Evolutionary conservation across 2,329 filamentous ascomycete species (phyloP), one percentile per base, ranked within the genome.

Genomic region (Diaporthe aspalathi): DNA sequence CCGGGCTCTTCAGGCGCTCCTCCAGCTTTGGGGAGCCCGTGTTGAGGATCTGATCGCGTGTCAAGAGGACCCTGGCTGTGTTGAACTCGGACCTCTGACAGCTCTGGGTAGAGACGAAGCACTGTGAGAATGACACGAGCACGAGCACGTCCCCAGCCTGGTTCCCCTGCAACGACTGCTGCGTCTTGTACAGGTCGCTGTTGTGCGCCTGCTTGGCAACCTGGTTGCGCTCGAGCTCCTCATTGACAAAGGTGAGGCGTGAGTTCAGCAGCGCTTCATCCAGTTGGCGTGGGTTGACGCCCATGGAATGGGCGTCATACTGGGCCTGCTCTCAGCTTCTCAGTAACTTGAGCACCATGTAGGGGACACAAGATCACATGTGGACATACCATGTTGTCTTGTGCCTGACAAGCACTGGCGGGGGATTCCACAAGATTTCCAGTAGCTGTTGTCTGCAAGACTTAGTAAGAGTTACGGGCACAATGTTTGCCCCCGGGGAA

Each of bases 181-280:
- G 72, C 0, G 57, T 69, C 56, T 62, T 69, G 32, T 53, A 50
- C 17, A 73, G 66, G 38, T 73, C 72, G 17, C 17, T 32, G n/a
- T 63, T 57, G 38, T 73, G 72, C 12, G 67, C 54, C 35, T 49
- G 69, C 32, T 69, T 68, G 5, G 52, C 72, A 32, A 60, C 17
- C 5, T 20, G 35, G 53, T 68, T 68, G 27, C 45, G 67, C 43
- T 68, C 16, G 22, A 57, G 27, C 40, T 38, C 52, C 12, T 68
- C 52, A 7, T 16, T 14, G 8, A 35, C 12, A 20, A 32, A 45
- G 11, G 52, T 49, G 3, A 56, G 3, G 16, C n/a, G 16, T 24
- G 66, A 68, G 35, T 27, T 47, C 52, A 32, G 27, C 14, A 57
- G 16, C 20, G 68, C 54, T 5, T n/a, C 20, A 8, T 47, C 20